Percentiles rank a stretch among this genome's conserved stretches.
Evolutionary conservation across 257 asterid genomes (phyloP).

Genomic region (Lavandula angustifolia): DNA sequence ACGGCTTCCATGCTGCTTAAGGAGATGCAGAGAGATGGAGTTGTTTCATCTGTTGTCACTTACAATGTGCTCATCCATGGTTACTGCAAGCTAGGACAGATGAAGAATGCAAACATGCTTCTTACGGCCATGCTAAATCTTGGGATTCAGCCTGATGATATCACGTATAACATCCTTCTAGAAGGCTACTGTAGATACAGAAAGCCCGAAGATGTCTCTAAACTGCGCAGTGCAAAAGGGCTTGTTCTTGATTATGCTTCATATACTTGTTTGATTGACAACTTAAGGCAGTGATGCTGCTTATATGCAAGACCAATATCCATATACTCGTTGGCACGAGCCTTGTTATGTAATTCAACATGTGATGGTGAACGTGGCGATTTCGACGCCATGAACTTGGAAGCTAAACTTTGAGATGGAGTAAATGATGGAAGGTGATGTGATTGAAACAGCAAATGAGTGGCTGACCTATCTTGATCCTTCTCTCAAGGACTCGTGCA

Average conservation of each 20-base stretch:
- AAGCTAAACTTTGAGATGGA: too few species aligned
- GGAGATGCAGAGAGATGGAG: constrained; percentile 78
- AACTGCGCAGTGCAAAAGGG: constrained; percentile 70
- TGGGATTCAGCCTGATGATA: constrained; percentile 76
- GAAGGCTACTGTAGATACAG: constrained; percentile 70
- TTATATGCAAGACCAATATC: too few species aligned
- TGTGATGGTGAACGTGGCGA: too few species aligned
- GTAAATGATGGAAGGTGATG: too few species aligned
- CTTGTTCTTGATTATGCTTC: constrained; percentile 80
- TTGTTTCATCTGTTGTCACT: constrained; percentile 55
- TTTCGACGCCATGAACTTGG: too few species aligned
- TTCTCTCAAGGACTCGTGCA: too few species aligned
- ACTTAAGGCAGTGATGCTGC: too few species aligned
- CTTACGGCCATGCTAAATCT: constrained; percentile 79
- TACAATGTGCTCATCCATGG: constrained; percentile 87
- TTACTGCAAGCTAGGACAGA: constrained; percentile 79
- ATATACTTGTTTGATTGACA: constrained; percentile 54
- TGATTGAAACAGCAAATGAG: too few species aligned
- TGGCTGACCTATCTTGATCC: too few species aligned
- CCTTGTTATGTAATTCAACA: too few species aligned
- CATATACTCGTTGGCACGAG: too few species aligned
- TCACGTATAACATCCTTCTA: constrained; percentile 74
- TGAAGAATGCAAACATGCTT: constrained; percentile 78
- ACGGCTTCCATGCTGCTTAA: constrained; percentile 61
- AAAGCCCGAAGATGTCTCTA: constrained; percentile 46